phyloP scores from a whole-genome alignment of 495 filamentous ascomycete genomes.

The Penicillium fimorum region DNA sequence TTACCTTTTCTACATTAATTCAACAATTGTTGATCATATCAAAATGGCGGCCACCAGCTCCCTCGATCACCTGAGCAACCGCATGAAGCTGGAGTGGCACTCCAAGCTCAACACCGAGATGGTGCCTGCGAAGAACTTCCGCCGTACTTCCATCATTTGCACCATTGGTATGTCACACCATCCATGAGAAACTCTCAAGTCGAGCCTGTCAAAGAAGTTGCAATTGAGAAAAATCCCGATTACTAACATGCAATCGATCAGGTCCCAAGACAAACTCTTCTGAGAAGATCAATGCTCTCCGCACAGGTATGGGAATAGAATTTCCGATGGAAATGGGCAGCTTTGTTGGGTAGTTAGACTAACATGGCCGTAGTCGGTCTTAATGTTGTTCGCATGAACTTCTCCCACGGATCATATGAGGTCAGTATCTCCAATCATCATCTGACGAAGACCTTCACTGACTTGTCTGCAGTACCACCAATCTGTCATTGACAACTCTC shows the following conservation, averaged over 20 bases:
- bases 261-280: conserved; percentile 97
- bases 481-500: conserved; percentile 92
- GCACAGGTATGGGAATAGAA: conserved; percentile 51
- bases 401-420: conserved; percentile 95
- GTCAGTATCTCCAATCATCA: conserved; percentile 40
- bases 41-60: conserved; percentile 55
- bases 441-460: conserved; percentile 7
- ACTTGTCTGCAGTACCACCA: conserved; percentile 66
- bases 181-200: neutral
- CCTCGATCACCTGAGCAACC: conserved; percentile 77
- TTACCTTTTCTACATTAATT: conserved; percentile 16
- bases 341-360: conserved; percentile 10
- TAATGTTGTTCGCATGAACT: conserved; percentile 99
- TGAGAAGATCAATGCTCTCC: conserved; percentile 91
- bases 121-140: conserved; percentile 79
- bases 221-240: neutral
- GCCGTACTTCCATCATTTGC: conserved; percentile 96
- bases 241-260: conserved; percentile 32
- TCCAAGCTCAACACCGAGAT: conserved; percentile 76
- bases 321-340: conserved; percentile 1
- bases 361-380: conserved; percentile 61
- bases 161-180: conserved; percentile 74
- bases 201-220: neutral
- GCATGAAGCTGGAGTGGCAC: conserved; percentile 90
- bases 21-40: conserved; percentile 24